A percentile compares a stretch with the other conserved stretches of the same genome.
These are phyloP conservation scores for Magnolia sinica DNA, from an alignment of 164 flowering plant species.

Conservation along the genomic window DNA sequence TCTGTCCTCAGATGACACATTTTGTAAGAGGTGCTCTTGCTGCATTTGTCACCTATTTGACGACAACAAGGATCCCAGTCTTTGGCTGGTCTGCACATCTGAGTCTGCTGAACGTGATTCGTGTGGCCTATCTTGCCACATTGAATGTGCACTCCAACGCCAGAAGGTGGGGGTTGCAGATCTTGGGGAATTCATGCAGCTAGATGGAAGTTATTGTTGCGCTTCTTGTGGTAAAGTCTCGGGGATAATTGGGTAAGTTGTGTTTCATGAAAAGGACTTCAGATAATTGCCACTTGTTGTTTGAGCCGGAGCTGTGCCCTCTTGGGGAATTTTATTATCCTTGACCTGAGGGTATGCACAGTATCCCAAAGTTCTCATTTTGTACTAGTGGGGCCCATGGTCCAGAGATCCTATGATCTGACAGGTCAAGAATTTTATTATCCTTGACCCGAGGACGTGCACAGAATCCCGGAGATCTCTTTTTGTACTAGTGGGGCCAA, in stretches of 20 bases:
- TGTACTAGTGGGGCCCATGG: too few species aligned
- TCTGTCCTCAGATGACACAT: slow-evolving; percentile 71
- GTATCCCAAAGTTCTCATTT: background rate
- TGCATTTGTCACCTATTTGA: slow-evolving; percentile 96
- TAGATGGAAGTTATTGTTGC: slow-evolving; percentile 97
- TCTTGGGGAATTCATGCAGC: slow-evolving; percentile 88
- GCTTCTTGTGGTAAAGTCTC: slow-evolving; percentile 98
- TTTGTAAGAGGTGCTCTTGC: slow-evolving; percentile 98
- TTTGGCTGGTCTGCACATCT: slow-evolving; percentile 90
- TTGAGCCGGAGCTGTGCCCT: background rate
- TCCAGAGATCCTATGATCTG: too few species aligned
- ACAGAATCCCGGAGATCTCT: background rate
- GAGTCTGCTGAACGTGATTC: slow-evolving; percentile 58
- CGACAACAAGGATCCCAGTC: slow-evolving; percentile 98
- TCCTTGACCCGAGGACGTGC: background rate
- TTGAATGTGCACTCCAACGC: slow-evolving; percentile 89
- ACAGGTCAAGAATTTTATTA: too few species aligned
- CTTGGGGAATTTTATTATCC: background rate
- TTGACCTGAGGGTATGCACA: background rate
- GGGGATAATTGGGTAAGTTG: slow-evolving; percentile 74
- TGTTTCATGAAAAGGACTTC: background rate
- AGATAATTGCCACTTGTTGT: background rate
- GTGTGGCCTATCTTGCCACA: slow-evolving; percentile 94
- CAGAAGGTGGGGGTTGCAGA: slow-evolving; percentile 86
- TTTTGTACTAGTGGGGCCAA: background rate